Conservation (phyloP, 768 basidiomycete species). For the Boletus rubroflammeus region DNA sequence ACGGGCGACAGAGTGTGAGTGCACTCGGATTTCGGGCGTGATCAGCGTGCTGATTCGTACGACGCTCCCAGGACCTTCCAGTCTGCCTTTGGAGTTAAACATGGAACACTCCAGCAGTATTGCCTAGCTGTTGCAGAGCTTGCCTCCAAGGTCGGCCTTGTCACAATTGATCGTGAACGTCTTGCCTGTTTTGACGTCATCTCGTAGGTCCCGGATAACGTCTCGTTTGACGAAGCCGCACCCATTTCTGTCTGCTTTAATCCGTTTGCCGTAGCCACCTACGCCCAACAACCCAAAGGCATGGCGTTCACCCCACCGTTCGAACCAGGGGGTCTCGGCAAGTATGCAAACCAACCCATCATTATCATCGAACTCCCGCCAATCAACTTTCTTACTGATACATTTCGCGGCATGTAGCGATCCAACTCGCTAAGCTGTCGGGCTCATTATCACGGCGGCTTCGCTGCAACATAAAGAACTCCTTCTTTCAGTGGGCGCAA, state of each 20-base stretch:
- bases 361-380: slow-evolving; percentile 14
- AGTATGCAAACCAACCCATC: slow-evolving; percentile 31
- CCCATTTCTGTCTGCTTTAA: slow-evolving; percentile 33
- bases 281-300: slow-evolving; percentile 22
- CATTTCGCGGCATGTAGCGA: slow-evolving; percentile 11
- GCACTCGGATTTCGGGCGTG: neutral
- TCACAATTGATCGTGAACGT: neutral
- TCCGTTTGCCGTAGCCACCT: slow-evolving; percentile 36
- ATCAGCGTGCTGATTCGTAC: neutral
- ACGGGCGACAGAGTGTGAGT: slow-evolving; percentile 37
- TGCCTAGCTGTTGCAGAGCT: slow-evolving; percentile 19
- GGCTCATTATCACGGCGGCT: slow-evolving; percentile 38
- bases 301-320: slow-evolving; percentile 28
- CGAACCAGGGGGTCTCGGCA: slow-evolving; percentile 24
- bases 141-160: slow-evolving; percentile 13
- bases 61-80: slow-evolving; percentile 3
- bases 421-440: slow-evolving; percentile 33
- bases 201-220: slow-evolving; percentile 28
- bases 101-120: slow-evolving; percentile 24
- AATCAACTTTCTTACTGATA: neutral
- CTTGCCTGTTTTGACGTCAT: neutral
- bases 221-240: slow-evolving; percentile 37
- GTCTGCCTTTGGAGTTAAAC: neutral
- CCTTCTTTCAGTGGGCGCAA: slow-evolving; percentile 35
- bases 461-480: slow-evolving; percentile 29